These are phyloP conservation scores for Tagetes erecta DNA, from an alignment of 129 eudicot genomes.

Conservation along the genomic window DNA sequence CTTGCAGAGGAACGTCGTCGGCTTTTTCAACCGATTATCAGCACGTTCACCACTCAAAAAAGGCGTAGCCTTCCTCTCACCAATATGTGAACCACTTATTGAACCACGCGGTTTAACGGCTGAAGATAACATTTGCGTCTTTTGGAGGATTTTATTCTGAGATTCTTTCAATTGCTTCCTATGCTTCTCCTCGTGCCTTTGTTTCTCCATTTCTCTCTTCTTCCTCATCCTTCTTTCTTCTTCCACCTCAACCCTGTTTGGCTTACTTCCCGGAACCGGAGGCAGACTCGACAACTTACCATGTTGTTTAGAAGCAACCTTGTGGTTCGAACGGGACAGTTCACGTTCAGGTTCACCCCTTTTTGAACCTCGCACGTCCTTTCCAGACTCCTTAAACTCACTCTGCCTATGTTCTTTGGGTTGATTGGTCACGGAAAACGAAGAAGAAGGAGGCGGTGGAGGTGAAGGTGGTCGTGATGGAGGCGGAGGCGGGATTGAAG, in stretches of 20 bases:
- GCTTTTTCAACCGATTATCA: conserved; percentile 87
- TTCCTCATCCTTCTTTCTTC: conserved; percentile 83
- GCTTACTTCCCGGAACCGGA: conserved; percentile 42
- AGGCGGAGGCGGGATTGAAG: conserved; percentile 46
- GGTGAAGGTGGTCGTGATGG: conserved; percentile 9
- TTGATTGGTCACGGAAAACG: conserved; percentile 31
- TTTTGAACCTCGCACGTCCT: conserved; percentile 29
- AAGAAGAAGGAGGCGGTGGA: conserved; percentile 53
- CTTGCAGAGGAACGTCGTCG: conserved; percentile 90
- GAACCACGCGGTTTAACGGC: conserved; percentile 68
- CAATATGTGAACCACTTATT: conserved; percentile 72
- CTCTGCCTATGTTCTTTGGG: conserved; percentile 43
- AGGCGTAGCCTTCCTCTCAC: conserved; percentile 65
- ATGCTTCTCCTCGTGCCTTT: conserved; percentile 72
- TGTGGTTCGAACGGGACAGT: conserved; percentile 32
- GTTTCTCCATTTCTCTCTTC: conserved; percentile 75
- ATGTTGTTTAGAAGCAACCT: conserved; percentile 38
- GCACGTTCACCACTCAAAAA: conserved; percentile 56
- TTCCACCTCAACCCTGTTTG: conserved; percentile 64
- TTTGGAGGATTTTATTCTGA: conserved; percentile 62
- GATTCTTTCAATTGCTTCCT: conserved; percentile 66
- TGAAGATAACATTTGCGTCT: conserved; percentile 62
- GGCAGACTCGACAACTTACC: conserved; percentile 50
- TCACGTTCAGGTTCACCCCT: conserved; percentile 19
- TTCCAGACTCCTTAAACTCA: conserved; percentile 22